Evolutionary conservation across 306 rosid species (phyloP).

Genomic region (Cucumis hystrix): DNA sequence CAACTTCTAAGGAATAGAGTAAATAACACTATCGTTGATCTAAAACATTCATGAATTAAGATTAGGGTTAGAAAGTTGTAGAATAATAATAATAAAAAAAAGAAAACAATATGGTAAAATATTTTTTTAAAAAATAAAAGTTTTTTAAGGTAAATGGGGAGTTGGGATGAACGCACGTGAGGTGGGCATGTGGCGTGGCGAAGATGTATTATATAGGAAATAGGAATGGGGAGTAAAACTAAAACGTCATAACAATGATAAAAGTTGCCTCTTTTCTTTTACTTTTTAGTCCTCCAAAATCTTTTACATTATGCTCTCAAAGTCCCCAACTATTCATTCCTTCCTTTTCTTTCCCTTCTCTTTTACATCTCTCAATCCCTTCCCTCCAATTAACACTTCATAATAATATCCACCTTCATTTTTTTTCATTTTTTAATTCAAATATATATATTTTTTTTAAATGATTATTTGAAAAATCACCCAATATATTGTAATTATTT

Average conservation of each 20-base stretch:
- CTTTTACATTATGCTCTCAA: conserved; percentile 44
- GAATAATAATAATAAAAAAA: no score
- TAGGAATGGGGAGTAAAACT: conserved; percentile 25
- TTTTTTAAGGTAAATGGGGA: not conserved
- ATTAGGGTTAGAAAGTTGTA: not conserved
- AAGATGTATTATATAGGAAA: conserved; percentile 8
- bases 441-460: not conserved
- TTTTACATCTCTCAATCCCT: not conserved
- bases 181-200: conserved; percentile 15
- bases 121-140: no score
- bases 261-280: conserved; percentile 54
- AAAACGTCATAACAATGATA: conserved; percentile 58
- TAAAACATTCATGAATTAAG: no score
- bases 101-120: not conserved
- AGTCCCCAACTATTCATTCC: conserved; percentile 42
- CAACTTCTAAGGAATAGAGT: no score
- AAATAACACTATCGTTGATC: no score
- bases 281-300: conserved; percentile 77
- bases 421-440: not conserved
- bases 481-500: not conserved
- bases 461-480: not conserved
- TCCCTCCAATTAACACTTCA: not conserved
- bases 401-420: not conserved
- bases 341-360: not conserved
- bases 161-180: conserved; percentile 76